phyloP scores from a whole-genome alignment of 345 rosid genomes.

The Lepidium africanum region DNA sequence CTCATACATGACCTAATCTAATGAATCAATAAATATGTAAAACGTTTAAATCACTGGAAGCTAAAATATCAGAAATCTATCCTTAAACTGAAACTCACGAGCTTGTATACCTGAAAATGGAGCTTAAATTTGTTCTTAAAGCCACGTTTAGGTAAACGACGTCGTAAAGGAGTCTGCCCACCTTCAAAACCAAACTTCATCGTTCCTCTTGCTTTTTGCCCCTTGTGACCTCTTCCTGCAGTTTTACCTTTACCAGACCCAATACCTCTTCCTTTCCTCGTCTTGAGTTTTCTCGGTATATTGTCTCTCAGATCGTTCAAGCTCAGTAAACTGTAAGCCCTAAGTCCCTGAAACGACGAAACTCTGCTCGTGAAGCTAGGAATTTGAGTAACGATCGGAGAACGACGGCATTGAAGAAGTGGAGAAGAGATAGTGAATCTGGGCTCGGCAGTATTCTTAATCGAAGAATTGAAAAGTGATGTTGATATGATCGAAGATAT shows the following conservation, averaged over 20 bases:
- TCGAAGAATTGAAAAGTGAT: slow-evolving; percentile 22
- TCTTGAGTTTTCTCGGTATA: slow-evolving; percentile 86
- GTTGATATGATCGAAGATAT: slow-evolving; percentile 40
- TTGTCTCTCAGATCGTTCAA: slow-evolving; percentile 83
- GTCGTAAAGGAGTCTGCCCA: slow-evolving; percentile 92
- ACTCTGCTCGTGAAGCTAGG: slow-evolving; percentile 6
- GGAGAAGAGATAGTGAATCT: slow-evolving; percentile 13
- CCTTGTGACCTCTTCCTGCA: slow-evolving; percentile 96
- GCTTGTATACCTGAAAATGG: slow-evolving; percentile 60
- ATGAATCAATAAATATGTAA: not conserved
- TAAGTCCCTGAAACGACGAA: slow-evolving; percentile 32
- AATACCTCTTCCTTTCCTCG: slow-evolving; percentile 94
- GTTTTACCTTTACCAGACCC: slow-evolving; percentile 98
- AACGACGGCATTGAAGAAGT: slow-evolving; percentile 10
- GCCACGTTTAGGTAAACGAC: slow-evolving; percentile 87
- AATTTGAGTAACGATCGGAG: slow-evolving; percentile 13
- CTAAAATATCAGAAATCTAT: not conserved
- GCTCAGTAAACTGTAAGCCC: slow-evolving; percentile 63
- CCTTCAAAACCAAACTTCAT: slow-evolving; percentile 93
- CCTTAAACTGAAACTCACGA: not conserved
- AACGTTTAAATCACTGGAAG: not conserved
- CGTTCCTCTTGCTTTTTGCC: slow-evolving; percentile 85
- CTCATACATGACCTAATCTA: not conserved
- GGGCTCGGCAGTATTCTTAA: slow-evolving; percentile 11
- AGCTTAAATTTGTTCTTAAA: slow-evolving; percentile 87